Evolutionary conservation across 441 rosid genomes (phyloP).

Genomic region (Mallotus repandus): DNA sequence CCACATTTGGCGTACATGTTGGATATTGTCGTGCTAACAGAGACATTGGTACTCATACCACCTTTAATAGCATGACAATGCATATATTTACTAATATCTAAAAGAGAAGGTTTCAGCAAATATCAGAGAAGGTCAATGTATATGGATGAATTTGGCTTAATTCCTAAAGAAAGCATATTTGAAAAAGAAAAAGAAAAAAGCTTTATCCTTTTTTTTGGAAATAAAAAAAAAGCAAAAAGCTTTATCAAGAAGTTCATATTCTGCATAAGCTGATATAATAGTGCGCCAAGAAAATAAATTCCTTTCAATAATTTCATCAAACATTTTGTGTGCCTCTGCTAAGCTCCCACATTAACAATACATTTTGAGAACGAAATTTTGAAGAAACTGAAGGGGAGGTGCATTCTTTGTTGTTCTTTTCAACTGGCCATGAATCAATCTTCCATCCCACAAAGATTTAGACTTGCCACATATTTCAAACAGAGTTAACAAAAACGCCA

Average conservation of each 20-base stretch:
- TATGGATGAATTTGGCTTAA: conserved; percentile 36
- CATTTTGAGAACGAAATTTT: conserved; percentile 45
- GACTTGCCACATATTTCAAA: conserved; percentile 46
- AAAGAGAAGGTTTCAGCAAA: conserved; percentile 34
- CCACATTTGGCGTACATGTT: conserved; percentile 53
- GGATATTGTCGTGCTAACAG: conserved; percentile 53
- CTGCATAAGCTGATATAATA: conserved; percentile 54
- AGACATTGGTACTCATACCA: conserved; percentile 54
- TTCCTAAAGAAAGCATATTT: conserved; percentile 39
- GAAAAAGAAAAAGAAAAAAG: conserved; percentile 38
- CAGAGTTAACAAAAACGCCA: conserved; percentile 43
- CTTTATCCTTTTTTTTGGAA: too few species aligned
- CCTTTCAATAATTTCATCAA: conserved; percentile 59
- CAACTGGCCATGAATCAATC: conserved; percentile 42
- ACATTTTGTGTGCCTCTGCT: conserved; percentile 52
- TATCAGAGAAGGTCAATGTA: conserved; percentile 45
- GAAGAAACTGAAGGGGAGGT: conserved; percentile 35
- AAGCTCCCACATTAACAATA: conserved; percentile 57
- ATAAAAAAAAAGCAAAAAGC: conserved; percentile 44
- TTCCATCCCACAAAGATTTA: conserved; percentile 47
- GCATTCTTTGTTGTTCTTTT: conserved; percentile 31
- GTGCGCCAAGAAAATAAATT: conserved; percentile 41
- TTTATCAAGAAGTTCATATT: conserved; percentile 31
- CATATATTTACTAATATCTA: conserved; percentile 49
- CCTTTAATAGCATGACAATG: conserved; percentile 55